Base-by-base conservation (phyloP, 441 rosid species). In the Gossypium trilobum region DNA sequence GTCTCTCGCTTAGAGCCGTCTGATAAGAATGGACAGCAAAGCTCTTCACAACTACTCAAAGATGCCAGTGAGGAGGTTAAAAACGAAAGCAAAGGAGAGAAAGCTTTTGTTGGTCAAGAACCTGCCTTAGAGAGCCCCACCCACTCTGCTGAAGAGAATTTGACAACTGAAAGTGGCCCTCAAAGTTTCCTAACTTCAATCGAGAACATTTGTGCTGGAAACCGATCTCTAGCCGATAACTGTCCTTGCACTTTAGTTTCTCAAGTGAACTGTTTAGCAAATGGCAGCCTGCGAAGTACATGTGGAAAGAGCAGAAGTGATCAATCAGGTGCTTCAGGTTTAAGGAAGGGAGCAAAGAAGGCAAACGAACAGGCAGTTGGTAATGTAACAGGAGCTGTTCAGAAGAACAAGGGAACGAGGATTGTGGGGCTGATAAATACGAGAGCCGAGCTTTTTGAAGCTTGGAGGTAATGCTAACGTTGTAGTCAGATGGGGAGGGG, bases 361-460 rank as follows among this genome's bases (percentile, higher is more conserved):
- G 71, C 42, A 46, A 83, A 36, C 4, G 88, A 82, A 55, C 77
- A 59, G 58, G 48, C 67, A 50, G 16, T 48, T 33, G 69, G 70
- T 73, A 25, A 66, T 54, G 78, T 74, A 44, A 81, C 79, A 19
- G 69, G 80, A 70, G 20, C 78, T 58, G 71, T 74, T 55, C 89
- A 87, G 73, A 84, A 74, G 72, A 80, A 73, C 77, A 84, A 80
- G 71, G 93, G 85, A 73, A 67, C 70, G 1, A 75, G 79, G 46
- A 81, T 88, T 39, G 81, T 80, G 7, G 84, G 86, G 20, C 80
- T 82, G n/a, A 77, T 88, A 74, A 89, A 84, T 80, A 73, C 87
- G 17, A 85, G 93, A 78, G 78, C 86, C 0, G 91, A 91, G 77
- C 83, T 85, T 22, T 74, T 79, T 13, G 97, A 89, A 85, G 96